A percentile compares a stretch with the other conserved stretches of the same genome.
Conservation (phyloP, 2,329 filamentous ascomycete genomes). For the Calonectria ilicicola region DNA sequence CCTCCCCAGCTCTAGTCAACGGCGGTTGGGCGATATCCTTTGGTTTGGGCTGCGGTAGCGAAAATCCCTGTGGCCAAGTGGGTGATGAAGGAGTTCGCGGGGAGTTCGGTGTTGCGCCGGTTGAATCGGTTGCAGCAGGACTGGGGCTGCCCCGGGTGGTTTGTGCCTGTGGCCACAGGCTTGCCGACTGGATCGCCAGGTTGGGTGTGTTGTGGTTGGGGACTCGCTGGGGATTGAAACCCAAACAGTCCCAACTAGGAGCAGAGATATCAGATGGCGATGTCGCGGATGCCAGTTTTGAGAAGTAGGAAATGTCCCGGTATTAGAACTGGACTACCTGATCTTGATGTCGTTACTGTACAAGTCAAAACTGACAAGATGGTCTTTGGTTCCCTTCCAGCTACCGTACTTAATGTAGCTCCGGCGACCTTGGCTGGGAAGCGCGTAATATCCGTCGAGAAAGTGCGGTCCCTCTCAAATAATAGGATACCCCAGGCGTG, state of each 20-base stretch:
- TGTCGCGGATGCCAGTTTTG: conserved; percentile 11
- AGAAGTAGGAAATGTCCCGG: conserved; percentile 6
- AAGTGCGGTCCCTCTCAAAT: conserved; percentile 24
- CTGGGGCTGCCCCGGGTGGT: conserved; percentile 46
- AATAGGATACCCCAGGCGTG: conserved; percentile 28
- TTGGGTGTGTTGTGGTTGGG: conserved; percentile 40
- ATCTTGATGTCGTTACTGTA: conserved; percentile 2
- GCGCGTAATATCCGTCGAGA: conserved; percentile 18
- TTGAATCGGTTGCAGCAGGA: conserved; percentile 48
- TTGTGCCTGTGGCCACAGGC: conserved; percentile 51
- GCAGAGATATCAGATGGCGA: conserved; percentile 19
- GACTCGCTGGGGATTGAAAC: conserved; percentile 48
- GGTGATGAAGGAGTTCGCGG: conserved; percentile 51
- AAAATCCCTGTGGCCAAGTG: conserved; percentile 43
- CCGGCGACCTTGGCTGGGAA: conserved; percentile 16
- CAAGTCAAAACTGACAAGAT: conserved; percentile 3
- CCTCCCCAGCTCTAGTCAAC: conserved; percentile 39
- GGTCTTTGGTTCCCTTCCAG: conserved; percentile 10
- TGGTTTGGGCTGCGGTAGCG: conserved; percentile 33
- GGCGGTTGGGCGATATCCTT: conserved; percentile 37
- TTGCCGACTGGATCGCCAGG: conserved; percentile 49
- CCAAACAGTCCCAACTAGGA: conserved; percentile 50
- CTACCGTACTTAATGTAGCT: conserved; percentile 22
- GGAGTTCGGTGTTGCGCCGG: conserved; percentile 48
- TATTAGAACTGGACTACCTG: background rate